These are phyloP conservation scores for Jacaranda copaia DNA, from an alignment of 257 asterid species.

Conservation along the genomic window DNA sequence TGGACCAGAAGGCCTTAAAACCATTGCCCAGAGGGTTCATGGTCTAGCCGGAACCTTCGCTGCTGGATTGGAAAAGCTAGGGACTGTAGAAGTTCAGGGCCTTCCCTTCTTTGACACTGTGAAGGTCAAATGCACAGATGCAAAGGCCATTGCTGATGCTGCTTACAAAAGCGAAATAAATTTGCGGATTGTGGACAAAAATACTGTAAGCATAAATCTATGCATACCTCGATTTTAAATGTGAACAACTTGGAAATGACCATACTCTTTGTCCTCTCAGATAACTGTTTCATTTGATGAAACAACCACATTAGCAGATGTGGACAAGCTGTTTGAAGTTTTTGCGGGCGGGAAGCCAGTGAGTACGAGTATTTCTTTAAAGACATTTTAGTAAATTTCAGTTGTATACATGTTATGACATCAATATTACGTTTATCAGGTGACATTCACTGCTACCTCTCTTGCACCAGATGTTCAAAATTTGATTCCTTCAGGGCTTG, in stretches of 20 bases:
- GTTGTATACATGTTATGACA: constrained; percentile 4
- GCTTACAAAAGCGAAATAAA: constrained; percentile 68
- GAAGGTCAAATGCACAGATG: constrained; percentile 69
- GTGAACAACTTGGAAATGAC: constrained; percentile 17
- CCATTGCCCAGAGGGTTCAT: constrained; percentile 86
- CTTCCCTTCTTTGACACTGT: constrained; percentile 93
- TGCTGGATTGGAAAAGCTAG: constrained; percentile 77
- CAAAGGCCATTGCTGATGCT: constrained; percentile 73
- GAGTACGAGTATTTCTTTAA: constrained; percentile 40
- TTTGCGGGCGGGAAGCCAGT: constrained; percentile 81
- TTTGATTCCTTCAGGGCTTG: constrained; percentile 71
- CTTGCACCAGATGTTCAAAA: constrained; percentile 78
- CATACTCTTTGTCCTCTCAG: constrained; percentile 44
- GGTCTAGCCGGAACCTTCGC: constrained; percentile 82
- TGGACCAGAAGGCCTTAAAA: constrained; percentile 92
- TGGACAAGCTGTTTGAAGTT: constrained; percentile 79
- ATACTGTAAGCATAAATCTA: constrained; percentile 61
- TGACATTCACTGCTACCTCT: constrained; percentile 70
- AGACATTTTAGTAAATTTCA: constrained; percentile 12
- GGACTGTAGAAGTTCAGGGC: constrained; percentile 78
- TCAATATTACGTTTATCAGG: constrained; percentile 49
- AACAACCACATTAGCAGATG: constrained; percentile 83
- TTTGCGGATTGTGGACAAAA: constrained; percentile 71
- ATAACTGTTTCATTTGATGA: constrained; percentile 82
- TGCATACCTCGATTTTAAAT: constrained; percentile 10